Evolutionary conservation across 1,139 yeast genomes (phyloP), one percentile per base, ranked within the genome.

Genomic region (Geotrichum fermentans): DNA sequence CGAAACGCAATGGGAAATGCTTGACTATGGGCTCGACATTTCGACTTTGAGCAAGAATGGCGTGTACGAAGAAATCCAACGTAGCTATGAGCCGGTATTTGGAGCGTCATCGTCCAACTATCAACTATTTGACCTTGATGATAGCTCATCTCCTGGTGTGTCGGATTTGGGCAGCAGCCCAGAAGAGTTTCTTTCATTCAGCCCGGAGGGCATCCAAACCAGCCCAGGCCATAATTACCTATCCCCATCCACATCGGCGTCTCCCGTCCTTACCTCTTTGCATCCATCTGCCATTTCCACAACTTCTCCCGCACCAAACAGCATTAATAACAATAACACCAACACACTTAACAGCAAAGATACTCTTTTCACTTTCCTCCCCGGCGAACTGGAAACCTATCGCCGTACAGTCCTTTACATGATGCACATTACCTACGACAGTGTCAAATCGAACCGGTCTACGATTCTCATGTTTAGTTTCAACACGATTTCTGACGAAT

Each of bases 371-470:
- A 16, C 2, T 7, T 14, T 45, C 2, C 39, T 45, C 2, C 49
- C 49, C 13, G 44, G 44, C 20, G 49, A 45, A 22, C 40, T 36
- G 16, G 28, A 32, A 21, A 26, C 22, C 8, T 45, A 45, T 22
- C 41, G 49, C n/a, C 24, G 33, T 8, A 20, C 34, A 17, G 38
- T 45, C n/a, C 32, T 39, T 11, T 24, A 45, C 14, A 26, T 45
- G 32, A 45, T 33, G 29, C 32, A 22, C 32, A 35, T 45, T 8
- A 35, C 33, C 11, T 20, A 30, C 22, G 24, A 18, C 13, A 16
- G 32, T 10, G 29, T 14, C 18, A 20, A 30, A 24, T 22, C 32
- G 13, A 32, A 39, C 26, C 22, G 38, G 8, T 22, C 43, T 1
- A 14, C 36, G 3, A 29, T 40, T 11, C 36, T 45, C 32, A 26